Evolutionary conservation across 2,329 filamentous ascomycete species (phyloP).

Genomic region (Alternaria sp.): DNA sequence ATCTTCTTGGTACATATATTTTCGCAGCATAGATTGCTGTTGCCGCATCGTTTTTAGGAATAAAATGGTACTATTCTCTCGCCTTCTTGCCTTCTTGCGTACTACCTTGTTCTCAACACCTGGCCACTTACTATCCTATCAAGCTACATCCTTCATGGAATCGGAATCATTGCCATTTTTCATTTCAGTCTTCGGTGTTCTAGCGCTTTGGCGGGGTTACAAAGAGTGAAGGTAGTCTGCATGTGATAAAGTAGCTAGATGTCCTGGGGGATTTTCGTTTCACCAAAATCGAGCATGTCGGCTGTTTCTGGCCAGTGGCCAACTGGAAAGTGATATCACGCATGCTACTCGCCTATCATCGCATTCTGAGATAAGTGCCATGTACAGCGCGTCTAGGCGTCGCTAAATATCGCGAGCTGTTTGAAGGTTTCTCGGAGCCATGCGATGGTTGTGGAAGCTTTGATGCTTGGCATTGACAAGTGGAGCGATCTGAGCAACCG

Average conservation of each 20-base stretch:
- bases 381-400: background rate
- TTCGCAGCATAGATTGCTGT: background rate
- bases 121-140: no score
- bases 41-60: background rate
- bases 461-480: constrained; percentile 1
- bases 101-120: background rate
- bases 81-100: rapidly evolving
- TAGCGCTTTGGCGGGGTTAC: no score
- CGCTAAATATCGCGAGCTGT: background rate
- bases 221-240: no score
- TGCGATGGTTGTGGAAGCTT: background rate
- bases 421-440: constrained; percentile 1
- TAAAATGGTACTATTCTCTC: background rate
- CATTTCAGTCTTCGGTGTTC: no score
- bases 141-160: no score
- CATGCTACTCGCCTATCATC: background rate
- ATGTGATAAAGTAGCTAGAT: no score
- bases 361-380: background rate
- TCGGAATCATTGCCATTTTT: no score
- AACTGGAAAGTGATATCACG: constrained; percentile 1
- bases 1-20: constrained; percentile 2
- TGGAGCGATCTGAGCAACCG: constrained; percentile 1
- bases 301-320: background rate
- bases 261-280: no score
- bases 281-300: no score